Evolutionary conservation across 129 eudicot species (phyloP).

Genomic region (Ambrosia artemisiifolia): DNA sequence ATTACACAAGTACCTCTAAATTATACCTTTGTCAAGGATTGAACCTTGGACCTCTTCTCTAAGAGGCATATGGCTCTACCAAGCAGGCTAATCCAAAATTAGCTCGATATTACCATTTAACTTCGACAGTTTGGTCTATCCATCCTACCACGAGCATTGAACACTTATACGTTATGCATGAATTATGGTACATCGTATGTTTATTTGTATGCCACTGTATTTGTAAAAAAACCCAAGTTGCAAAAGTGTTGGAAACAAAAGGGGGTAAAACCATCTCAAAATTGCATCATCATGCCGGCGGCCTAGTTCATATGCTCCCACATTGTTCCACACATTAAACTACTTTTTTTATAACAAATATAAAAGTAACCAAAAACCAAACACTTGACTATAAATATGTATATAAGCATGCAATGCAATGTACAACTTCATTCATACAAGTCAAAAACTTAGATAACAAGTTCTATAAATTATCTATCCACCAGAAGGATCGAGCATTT

Average conservation of each 20-base stretch:
- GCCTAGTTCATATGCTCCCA: constrained; percentile 46
- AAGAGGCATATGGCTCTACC: too few species aligned
- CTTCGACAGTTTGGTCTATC: too few species aligned
- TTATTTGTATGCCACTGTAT: constrained; percentile 21
- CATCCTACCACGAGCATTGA: too few species aligned
- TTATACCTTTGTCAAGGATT: too few species aligned
- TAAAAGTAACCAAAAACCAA: constrained; percentile 5
- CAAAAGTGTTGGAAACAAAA: constrained; percentile 22
- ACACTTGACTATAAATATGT: constrained; percentile 5
- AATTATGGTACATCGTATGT: neutral
- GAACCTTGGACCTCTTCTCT: too few species aligned
- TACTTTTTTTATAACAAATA: neutral
- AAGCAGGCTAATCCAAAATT: too few species aligned
- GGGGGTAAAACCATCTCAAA: constrained; percentile 3
- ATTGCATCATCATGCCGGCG: constrained; percentile 37
- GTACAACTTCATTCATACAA: constrained; percentile 10
- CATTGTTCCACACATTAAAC: constrained; percentile 21
- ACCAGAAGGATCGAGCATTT: neutral
- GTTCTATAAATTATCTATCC: neutral
- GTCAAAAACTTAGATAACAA: constrained; percentile 22
- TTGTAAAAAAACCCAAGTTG: neutral
- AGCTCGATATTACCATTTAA: too few species aligned
- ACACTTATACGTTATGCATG: neutral
- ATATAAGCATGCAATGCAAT: constrained; percentile 27
- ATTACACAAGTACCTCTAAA: too few species aligned